Base-by-base conservation (phyloP, 2,329 filamentous ascomycete species). In the Phyllosticta citribraziliensis region DNA sequence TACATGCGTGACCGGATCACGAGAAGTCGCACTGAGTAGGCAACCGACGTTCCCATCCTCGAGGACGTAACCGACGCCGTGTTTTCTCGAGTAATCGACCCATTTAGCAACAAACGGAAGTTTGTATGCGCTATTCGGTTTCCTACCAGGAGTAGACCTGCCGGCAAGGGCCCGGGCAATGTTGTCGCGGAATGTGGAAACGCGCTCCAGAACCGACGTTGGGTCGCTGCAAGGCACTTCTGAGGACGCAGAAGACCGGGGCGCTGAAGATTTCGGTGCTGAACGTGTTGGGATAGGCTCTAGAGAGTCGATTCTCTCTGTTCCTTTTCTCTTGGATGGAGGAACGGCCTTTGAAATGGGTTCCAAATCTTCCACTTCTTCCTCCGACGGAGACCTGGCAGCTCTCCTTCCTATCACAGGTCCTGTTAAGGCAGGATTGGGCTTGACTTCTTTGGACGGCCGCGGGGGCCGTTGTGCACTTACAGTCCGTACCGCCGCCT, bases 51-150 rank as follows among this genome's bases (percentile, higher is more conserved):
- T 91, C 30, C 89, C 89, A 65, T 93, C 88, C 64, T 89, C 89
- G 59, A 94, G 78, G 62, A 93, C 90, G 69, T 93, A 94, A 40
- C 89, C 89, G 17, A 94, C 80, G 12, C 89, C 89, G 71, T 91
- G 91, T 71, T 91, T 91, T 73, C 91, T 90, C 63, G 88, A 91
- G 72, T 94, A 94, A 71, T 94, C 89, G 6, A 94, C 89, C 89
- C 89, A 94, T 70, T 92, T 91, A 11, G 69, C 85, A 75, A 69
- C 87, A 81, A 70, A 87, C 73, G 64, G 85, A 69, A 70, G 81
- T 76, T 60, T 80, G 72, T 64, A 79, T 74, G 62, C 80, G 76
- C 73, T 83, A 79, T 68, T 85, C 80, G 50, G 84, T 78, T 61
- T 67, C 63, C 67, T 67, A n/a, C 69, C 68, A 54, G 67, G 70